A percentile compares a stretch with the other conserved stretches of the same genome.
These are phyloP conservation scores for Peterozyma toletana DNA, from an alignment of 805 yeast genomes.

Conservation along the genomic window DNA sequence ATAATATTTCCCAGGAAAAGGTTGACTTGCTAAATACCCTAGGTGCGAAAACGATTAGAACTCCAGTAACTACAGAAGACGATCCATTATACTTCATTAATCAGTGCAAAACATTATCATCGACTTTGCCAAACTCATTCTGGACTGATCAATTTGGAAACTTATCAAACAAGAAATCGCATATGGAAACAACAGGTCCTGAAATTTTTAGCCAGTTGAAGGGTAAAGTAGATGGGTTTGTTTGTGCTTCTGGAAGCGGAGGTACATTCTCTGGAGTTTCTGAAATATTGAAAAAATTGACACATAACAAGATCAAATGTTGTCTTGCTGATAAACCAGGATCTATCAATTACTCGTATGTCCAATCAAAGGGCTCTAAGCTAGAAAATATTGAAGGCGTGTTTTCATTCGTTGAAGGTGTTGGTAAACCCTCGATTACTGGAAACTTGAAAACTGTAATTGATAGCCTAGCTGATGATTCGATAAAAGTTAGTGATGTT, in stretches of 20 bases:
- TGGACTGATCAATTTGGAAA: constrained; percentile 76
- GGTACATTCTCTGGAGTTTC: constrained; percentile 88
- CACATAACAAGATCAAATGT: constrained; percentile 8
- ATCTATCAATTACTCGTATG: constrained; percentile 32
- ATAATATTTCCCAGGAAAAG: constrained; percentile 76
- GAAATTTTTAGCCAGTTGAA: constrained; percentile 66
- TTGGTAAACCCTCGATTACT: constrained; percentile 42
- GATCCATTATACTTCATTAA: constrained; percentile 55
- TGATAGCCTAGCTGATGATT: constrained; percentile 29
- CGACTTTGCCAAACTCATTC: constrained; percentile 16
- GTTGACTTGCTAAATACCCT: constrained; percentile 51
- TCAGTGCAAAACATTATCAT: constrained; percentile 28
- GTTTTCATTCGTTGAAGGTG: constrained; percentile 37
- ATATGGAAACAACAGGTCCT: constrained; percentile 74
- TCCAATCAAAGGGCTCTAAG: constrained; percentile 29
- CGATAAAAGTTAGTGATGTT: constrained; percentile 32
- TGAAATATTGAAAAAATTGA: constrained; percentile 45
- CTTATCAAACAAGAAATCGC: constrained; percentile 72
- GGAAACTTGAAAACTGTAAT: constrained; percentile 32
- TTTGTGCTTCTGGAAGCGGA: constrained; percentile 85
- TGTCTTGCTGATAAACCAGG: constrained; percentile 43
- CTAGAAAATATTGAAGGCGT: constrained; percentile 31
- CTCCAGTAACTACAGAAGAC: constrained; percentile 27
- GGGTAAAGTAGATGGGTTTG: constrained; percentile 55
- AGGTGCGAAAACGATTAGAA: constrained; percentile 59